A percentile compares a stretch with the other conserved stretches of the same genome.
These are phyloP conservation scores for Suillus variegatus DNA, from an alignment of 768 basidiomycete species.

Conservation along the genomic window DNA sequence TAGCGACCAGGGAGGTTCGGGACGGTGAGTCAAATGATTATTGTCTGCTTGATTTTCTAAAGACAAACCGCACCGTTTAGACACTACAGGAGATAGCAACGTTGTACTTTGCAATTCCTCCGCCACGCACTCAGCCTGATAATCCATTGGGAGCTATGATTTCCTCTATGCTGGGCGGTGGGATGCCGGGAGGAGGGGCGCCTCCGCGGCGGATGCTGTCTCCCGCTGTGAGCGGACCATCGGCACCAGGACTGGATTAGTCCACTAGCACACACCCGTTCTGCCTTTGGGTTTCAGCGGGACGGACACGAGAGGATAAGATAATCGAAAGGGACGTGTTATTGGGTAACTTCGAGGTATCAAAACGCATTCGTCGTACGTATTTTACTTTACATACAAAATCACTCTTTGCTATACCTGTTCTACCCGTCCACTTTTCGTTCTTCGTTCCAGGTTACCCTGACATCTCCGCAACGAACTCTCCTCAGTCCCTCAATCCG, in stretches of 20 bases:
- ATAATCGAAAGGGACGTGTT: constrained; percentile 19
- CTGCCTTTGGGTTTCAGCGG: constrained; percentile 6
- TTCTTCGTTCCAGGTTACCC: no score
- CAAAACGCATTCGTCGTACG: no score
- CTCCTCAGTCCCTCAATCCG: no score
- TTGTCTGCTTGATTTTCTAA: not conserved
- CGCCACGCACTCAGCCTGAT: constrained; percentile 64
- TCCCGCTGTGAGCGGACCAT: constrained; percentile 27
- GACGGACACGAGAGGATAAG: constrained; percentile 14
- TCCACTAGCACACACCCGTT: no score
- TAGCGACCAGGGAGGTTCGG: constrained; percentile 66
- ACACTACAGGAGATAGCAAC: constrained; percentile 66
- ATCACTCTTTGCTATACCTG: no score
- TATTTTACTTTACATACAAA: no score
- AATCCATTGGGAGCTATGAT: constrained; percentile 91
- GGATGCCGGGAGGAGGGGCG: constrained; percentile 32
- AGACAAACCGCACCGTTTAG: constrained; percentile 37
- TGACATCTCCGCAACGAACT: no score
- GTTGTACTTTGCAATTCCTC: constrained; percentile 87
- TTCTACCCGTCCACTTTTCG: no score
- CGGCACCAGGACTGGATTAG: constrained; percentile 31
- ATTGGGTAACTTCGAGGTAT: not conserved
- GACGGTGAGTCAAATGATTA: constrained; percentile 45
- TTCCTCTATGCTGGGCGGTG: constrained; percentile 85
- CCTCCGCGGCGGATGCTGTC: constrained; percentile 30